Conservation (phyloP, 495 filamentous ascomycete genomes). For the Talaromyces proteolyticus region DNA sequence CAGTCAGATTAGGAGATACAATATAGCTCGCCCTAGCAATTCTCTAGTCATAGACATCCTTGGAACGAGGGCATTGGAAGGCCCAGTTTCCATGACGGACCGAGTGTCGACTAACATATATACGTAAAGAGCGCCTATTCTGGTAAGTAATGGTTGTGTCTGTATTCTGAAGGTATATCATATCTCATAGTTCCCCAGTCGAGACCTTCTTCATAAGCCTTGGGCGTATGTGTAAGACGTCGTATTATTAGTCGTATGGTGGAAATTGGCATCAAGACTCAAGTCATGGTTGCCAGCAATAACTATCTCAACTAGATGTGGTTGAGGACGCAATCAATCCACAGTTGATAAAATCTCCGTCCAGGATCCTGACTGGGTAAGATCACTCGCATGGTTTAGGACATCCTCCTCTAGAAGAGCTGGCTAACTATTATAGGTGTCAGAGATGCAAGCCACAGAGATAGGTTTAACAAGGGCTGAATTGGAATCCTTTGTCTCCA, state of each 20-base stretch:
- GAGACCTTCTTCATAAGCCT: constrained; percentile 11
- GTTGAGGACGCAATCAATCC: constrained; percentile 55
- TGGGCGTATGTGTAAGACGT: not conserved
- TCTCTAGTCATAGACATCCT: too few relatives aligned
- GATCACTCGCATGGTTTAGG: constrained; percentile 72
- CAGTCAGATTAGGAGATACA: too few relatives aligned
- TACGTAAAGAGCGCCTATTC: constrained; percentile 43
- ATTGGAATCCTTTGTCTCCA: too few relatives aligned
- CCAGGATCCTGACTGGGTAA: constrained; percentile 56
- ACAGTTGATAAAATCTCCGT: constrained; percentile 54
- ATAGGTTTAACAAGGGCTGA: too few relatives aligned
- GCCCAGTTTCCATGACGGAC: constrained; percentile 41
- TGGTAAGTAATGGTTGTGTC: constrained; percentile 38
- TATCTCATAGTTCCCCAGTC: constrained; percentile 35
- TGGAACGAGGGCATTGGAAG: constrained; percentile 38
- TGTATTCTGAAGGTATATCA: constrained; percentile 47
- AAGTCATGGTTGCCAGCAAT: constrained; percentile 72
- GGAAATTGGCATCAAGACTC: constrained; percentile 44
- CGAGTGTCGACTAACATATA: constrained; percentile 50
- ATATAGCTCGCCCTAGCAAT: too few relatives aligned
- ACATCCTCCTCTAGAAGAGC: constrained; percentile 63
- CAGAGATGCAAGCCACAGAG: constrained; percentile 67
- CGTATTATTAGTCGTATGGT: constrained; percentile 9
- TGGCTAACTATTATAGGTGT: constrained; percentile 62
- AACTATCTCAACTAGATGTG: constrained; percentile 61